phyloP scores from a whole-genome alignment of 2,329 filamentous ascomycete species.

The Ascochyta clinopodiicola region DNA sequence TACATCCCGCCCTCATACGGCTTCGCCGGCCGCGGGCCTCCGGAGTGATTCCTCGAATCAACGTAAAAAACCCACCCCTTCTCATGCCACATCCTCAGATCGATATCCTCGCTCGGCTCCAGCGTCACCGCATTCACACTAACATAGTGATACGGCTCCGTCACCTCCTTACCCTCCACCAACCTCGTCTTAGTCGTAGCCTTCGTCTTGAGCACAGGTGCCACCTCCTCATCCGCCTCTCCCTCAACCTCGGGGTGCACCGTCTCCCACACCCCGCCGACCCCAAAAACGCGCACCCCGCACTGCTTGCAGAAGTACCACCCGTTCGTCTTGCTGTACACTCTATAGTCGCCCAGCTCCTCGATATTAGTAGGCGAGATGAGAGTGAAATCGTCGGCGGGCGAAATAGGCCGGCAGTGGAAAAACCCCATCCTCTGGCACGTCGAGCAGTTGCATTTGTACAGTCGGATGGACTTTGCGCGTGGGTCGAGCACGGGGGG shows the following conservation, averaged over 20 bases:
- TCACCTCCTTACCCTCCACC: constrained; percentile 22
- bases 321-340: constrained; percentile 38
- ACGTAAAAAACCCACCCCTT: constrained; percentile 44
- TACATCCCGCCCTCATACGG: constrained; percentile 20
- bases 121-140: constrained; percentile 46
- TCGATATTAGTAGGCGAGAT: constrained; percentile 48
- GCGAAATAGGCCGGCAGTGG: constrained; percentile 51
- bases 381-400: constrained; percentile 55
- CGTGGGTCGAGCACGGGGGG: constrained; percentile 37
- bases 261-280: constrained; percentile 36
- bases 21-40: not conserved
- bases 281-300: constrained; percentile 54
- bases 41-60: constrained; percentile 22
- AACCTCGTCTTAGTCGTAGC: constrained; percentile 11
- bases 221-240: constrained; percentile 27
- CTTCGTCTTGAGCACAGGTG: constrained; percentile 36
- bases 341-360: constrained; percentile 53
- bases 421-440: constrained; percentile 59
- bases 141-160: constrained; percentile 32
- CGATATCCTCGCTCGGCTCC: constrained; percentile 33
- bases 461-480: constrained; percentile 35
- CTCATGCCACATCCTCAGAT: constrained; percentile 44
- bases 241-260: constrained; percentile 28
- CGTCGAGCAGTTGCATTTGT: constrained; percentile 58
- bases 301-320: constrained; percentile 59